These are phyloP conservation scores for Xerocomus minutiporus DNA, from an alignment of 1,284 basidiomycete species.

Conservation along the genomic window DNA sequence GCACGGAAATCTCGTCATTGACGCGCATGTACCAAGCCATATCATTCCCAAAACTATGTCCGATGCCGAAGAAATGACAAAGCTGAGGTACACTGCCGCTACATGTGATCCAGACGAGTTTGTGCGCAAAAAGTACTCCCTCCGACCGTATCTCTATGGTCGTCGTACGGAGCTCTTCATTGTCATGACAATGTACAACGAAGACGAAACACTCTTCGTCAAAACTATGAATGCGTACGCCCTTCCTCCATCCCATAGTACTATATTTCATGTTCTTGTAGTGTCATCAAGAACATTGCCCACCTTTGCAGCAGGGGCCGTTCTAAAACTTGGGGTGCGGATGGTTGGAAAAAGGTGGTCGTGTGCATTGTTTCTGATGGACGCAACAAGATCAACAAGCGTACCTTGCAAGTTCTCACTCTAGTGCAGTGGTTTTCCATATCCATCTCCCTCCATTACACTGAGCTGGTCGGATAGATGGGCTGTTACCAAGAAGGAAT, in stretches of 20 bases:
- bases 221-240: slow-evolving; percentile 84
- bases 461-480: slow-evolving; percentile 53
- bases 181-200: slow-evolving; percentile 96
- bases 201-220: slow-evolving; percentile 82
- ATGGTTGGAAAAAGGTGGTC: slow-evolving; percentile 95
- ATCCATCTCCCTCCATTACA: background rate
- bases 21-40: slow-evolving; percentile 72
- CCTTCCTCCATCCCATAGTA: background rate
- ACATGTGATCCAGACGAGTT: slow-evolving; percentile 94
- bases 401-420: slow-evolving; percentile 78
- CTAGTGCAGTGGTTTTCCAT: slow-evolving; percentile 40
- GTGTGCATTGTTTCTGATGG: slow-evolving; percentile 92
- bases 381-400: slow-evolving; percentile 85
- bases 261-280: slow-evolving; percentile 27
- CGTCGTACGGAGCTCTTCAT: slow-evolving; percentile 92
- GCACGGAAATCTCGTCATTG: slow-evolving; percentile 80
- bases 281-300: slow-evolving; percentile 86
- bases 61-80: slow-evolving; percentile 73
- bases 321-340: slow-evolving; percentile 91
- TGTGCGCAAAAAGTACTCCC: slow-evolving; percentile 70
- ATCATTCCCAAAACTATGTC: slow-evolving; percentile 67
- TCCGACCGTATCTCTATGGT: slow-evolving; percentile 80
- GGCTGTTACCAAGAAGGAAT: slow-evolving; percentile 96
- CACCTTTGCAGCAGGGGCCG: slow-evolving; percentile 77
- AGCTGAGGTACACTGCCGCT: slow-evolving; percentile 87